phyloP scores from a whole-genome alignment of 208 protist genomes.

The Blastocrithidia nonstop region DNA sequence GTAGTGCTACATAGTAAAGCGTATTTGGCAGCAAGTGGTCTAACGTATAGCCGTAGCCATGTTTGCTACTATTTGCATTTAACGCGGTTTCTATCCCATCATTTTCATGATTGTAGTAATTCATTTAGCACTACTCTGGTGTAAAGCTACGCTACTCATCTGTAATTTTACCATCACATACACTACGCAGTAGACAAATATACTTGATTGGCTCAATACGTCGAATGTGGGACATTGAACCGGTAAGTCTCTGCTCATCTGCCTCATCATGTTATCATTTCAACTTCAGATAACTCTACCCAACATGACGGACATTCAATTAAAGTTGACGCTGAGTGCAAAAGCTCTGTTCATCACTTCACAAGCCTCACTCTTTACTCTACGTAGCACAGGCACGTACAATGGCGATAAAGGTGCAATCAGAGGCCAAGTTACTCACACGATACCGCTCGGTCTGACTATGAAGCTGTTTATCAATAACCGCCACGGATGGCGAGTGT shows the following conservation, averaged over 20 bases:
- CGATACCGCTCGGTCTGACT: slow-evolving; percentile 40
- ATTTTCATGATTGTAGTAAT: background rate
- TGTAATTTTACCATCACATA: background rate
- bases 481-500: slow-evolving; percentile 46
- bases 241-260: slow-evolving; percentile 9
- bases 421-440: slow-evolving; percentile 26
- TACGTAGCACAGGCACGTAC: slow-evolving; percentile 49
- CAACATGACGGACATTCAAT: slow-evolving; percentile 25
- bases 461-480: slow-evolving; percentile 80
- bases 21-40: slow-evolving; percentile 38
- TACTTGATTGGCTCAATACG: background rate
- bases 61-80: background rate
- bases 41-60: slow-evolving; percentile 24
- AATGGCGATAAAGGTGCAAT: slow-evolving; percentile 70
- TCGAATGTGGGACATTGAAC: background rate
- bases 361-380: slow-evolving; percentile 73
- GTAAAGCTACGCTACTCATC: slow-evolving; percentile 12
- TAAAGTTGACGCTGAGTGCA: slow-evolving; percentile 40
- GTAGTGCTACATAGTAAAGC: slow-evolving; percentile 72
- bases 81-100: background rate
- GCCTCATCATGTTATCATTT: slow-evolving; percentile 57
- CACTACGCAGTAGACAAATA: background rate
- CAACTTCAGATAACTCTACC: slow-evolving; percentile 66
- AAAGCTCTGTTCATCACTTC: slow-evolving; percentile 67
- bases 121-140: slow-evolving; percentile 6